Conservation (phyloP, 129 eudicot genomes). For the Centaurea solstitialis region DNA sequence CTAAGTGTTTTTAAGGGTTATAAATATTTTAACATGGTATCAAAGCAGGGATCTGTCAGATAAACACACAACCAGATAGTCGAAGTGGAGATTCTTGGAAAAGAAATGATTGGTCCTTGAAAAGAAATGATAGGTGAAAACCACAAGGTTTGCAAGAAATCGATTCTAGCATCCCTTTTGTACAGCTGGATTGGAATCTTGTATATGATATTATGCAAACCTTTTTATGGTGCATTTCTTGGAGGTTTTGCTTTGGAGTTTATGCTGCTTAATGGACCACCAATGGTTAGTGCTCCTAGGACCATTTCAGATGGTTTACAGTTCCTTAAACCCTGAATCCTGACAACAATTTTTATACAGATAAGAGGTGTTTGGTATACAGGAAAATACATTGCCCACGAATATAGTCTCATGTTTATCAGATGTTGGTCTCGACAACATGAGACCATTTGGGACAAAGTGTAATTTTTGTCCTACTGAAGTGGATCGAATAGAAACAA, state of each 20-base stretch:
- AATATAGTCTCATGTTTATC: too few species aligned
- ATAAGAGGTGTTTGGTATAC: background rate
- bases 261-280: background rate
- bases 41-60: background rate
- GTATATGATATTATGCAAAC: background rate
- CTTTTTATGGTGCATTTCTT: background rate
- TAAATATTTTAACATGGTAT: background rate
- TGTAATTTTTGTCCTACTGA: too few species aligned
- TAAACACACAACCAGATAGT: too few species aligned
- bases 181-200: slow-evolving; percentile 14
- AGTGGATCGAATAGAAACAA: background rate
- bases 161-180: slow-evolving; percentile 21
- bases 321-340: too few species aligned
- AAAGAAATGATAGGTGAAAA: background rate
- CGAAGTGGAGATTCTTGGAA: background rate
- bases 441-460: too few species aligned
- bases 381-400: background rate
- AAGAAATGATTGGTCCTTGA: background rate
- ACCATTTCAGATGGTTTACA: background rate
- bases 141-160: slow-evolving; percentile 11
- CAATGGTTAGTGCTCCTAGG: background rate
- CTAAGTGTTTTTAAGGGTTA: background rate
- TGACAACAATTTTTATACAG: too few species aligned
- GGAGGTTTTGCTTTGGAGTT: background rate
- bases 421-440: too few species aligned